Evolutionary conservation across 305 asterid genomes (phyloP), one percentile per base, ranked within the genome.

Genomic region (Rubia tinctorum): DNA sequence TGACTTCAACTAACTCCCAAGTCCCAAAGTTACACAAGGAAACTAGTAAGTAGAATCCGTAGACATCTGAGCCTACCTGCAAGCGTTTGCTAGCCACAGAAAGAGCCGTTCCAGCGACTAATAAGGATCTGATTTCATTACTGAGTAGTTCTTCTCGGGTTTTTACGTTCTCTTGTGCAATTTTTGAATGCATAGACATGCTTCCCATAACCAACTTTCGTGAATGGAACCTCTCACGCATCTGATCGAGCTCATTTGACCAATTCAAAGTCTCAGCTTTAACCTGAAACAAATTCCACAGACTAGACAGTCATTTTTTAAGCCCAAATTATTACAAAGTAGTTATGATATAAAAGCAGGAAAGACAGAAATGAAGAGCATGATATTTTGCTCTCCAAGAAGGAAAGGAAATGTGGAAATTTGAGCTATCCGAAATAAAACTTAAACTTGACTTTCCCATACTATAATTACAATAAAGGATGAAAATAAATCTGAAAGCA

Each of bases 141-240:
- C 91, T 82, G 73, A 94, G 99, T 78, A 85, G 91, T 75, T 92
- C 97, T 85, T 94, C 99, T 78, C 88, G 98, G 85, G 85, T 92
- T 79, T 88, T 89, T 30, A 85, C 92, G 82, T 88, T 89, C 80
- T 92, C 98, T 86, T 88, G 86, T 9, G 83, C 81, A 74, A 94
- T 95, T 84, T 92, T 92, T 37, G 99, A 92, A 60, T 82, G 88
- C 98, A 94, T 89, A 13, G 90, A 86, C 96, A 80, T 92, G 85
- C 89, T 94, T 76, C 96, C 98, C 97, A 94, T 94, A 78, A 89
- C 87, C 87, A 92, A 87, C 82, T 94, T 89, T 79, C 92, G 96
- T 73, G 82, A 83, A 80, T 88, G 93, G 80, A 90, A 74, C 73
- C 85, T 89, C 81, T 92, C 98, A 67, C 77, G 87, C 96, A 88